Percentiles rank a stretch among this genome's conserved stretches.
Evolutionary conservation across 345 rosid species (phyloP).

Genomic region (Boechera retrofracta): DNA sequence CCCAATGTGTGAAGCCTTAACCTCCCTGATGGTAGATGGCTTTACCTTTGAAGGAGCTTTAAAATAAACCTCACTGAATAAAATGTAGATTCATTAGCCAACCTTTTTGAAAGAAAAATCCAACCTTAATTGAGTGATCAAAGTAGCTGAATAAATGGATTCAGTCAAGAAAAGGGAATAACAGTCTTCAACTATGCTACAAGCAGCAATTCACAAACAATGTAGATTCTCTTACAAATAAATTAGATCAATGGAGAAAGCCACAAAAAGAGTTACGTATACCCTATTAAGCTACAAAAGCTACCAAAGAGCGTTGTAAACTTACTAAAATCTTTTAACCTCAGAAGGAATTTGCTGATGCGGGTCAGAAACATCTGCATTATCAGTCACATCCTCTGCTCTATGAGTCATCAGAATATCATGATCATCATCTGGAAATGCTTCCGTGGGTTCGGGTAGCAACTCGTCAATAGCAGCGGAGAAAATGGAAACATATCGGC

Average conservation of each 20-base stretch:
- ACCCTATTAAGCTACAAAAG: background rate
- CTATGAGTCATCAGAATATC: constrained; percentile 93
- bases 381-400: constrained; percentile 68
- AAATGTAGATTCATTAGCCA: constrained; percentile 33
- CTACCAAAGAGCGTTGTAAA: background rate
- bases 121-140: background rate
- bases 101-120: background rate
- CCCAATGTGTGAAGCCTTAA: constrained; percentile 90
- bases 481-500: constrained; percentile 80
- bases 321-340: constrained; percentile 90
- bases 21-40: constrained; percentile 87
- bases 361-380: constrained; percentile 66
- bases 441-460: constrained; percentile 88
- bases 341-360: constrained; percentile 86
- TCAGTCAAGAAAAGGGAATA: background rate
- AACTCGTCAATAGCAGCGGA: constrained; percentile 78
- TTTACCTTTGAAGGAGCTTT: constrained; percentile 82
- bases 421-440: constrained; percentile 86
- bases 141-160: background rate
- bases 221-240: background rate
- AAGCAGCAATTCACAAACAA: constrained; percentile 17
- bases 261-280: background rate
- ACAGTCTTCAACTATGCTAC: background rate
- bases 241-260: background rate
- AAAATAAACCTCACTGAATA: constrained; percentile 83